Percentiles rank a stretch among this genome's conserved stretches.
These are phyloP conservation scores for Hypoxylon subgilvum DNA, from an alignment of 495 filamentous ascomycete genomes.

Conservation along the genomic window DNA sequence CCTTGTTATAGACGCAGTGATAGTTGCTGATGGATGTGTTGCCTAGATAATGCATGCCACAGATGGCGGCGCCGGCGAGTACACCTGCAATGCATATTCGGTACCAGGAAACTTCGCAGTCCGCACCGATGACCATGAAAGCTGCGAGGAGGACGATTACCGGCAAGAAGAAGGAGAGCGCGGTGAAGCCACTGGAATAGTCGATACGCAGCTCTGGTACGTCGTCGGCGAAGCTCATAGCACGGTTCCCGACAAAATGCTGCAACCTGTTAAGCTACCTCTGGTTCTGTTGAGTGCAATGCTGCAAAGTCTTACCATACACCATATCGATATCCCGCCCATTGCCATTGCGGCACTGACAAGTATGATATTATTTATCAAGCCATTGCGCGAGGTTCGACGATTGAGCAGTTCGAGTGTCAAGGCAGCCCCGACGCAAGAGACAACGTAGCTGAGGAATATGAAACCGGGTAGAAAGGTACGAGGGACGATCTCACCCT, in stretches of 20 bases:
- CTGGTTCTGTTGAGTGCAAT: neutral
- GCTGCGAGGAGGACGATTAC: slow-evolving; percentile 74
- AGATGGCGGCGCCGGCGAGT: slow-evolving; percentile 73
- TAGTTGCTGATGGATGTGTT: slow-evolving; percentile 86
- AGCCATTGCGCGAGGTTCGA: slow-evolving; percentile 68
- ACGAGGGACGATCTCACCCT: slow-evolving; percentile 55
- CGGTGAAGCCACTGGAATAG: slow-evolving; percentile 75
- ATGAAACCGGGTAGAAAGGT: slow-evolving; percentile 69
- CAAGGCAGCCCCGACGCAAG: slow-evolving; percentile 74
- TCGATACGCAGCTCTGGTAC: slow-evolving; percentile 67
- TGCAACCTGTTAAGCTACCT: slow-evolving; percentile 25
- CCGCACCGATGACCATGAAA: slow-evolving; percentile 68
- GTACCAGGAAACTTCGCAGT: slow-evolving; percentile 60
- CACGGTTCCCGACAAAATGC: slow-evolving; percentile 85
- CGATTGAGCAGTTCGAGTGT: slow-evolving; percentile 83
- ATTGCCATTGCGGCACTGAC: slow-evolving; percentile 73
- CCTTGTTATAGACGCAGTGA: slow-evolving; percentile 58
- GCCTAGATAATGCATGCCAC: slow-evolving; percentile 90
- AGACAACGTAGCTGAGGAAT: slow-evolving; percentile 77
- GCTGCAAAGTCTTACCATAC: slow-evolving; percentile 48
- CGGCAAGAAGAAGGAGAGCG: slow-evolving; percentile 80
- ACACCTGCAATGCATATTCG: slow-evolving; percentile 67
- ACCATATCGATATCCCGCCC: slow-evolving; percentile 80
- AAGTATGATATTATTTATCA: slow-evolving; percentile 77
- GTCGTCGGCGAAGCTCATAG: slow-evolving; percentile 71